phyloP scores from a whole-genome alignment of 1,139 yeast genomes.

The Eremothecium sinecaudum region DNA sequence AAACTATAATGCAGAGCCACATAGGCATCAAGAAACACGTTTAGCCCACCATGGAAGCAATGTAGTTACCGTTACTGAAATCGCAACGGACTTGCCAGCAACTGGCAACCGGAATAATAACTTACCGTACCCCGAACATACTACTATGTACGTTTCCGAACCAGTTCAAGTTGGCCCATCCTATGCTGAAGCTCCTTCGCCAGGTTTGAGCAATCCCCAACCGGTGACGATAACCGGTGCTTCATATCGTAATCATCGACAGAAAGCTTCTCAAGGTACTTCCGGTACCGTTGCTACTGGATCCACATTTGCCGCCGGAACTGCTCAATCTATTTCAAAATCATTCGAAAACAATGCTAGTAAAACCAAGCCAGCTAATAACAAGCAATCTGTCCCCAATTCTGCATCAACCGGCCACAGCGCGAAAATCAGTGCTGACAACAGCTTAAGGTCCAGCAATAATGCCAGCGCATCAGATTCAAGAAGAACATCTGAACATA shows the following conservation, averaged over 20 bases:
- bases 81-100: no score
- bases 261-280: not conserved
- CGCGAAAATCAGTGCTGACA: slow-evolving; percentile 2
- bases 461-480: slow-evolving; percentile 1
- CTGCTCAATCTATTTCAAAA: not conserved
- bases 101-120: no score
- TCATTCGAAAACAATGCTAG: not conserved
- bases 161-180: no score
- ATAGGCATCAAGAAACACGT: no score
- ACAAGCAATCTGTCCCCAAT: not conserved
- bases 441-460: not conserved
- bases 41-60: no score
- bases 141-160: no score
- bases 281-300: not conserved
- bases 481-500: not conserved
- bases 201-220: no score
- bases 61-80: no score
- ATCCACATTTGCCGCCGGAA: not conserved
- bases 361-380: not conserved
- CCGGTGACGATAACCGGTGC: not conserved
- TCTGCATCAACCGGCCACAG: not conserved
- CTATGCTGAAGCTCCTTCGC: no score
- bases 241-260: not conserved
- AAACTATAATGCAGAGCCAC: no score
- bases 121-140: no score